A percentile compares a stretch with the other conserved stretches of the same genome.
These are phyloP conservation scores for Fusarium fujikuroi DNA, from an alignment of 2,329 filamentous ascomycete species.

Conservation along the genomic window DNA sequence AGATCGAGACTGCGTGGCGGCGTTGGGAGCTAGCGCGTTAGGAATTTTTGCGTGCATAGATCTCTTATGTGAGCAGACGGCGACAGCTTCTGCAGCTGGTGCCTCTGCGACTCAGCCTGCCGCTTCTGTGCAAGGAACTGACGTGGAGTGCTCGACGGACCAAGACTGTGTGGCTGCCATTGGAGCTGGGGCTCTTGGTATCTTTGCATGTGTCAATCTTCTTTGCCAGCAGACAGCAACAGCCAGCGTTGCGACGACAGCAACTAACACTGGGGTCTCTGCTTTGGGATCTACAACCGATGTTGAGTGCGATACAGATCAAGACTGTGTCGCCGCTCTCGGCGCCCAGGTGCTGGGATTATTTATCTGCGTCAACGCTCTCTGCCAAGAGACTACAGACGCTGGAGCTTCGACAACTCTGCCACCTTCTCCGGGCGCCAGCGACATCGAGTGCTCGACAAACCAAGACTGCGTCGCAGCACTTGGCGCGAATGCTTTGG, in stretches of 20 bases:
- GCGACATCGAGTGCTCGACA: neutral
- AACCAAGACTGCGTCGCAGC: constrained; percentile 1
- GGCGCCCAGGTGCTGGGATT: neutral
- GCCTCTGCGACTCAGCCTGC: neutral
- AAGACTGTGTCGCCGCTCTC: constrained; percentile 3
- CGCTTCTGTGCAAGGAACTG: neutral
- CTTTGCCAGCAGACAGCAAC: constrained; percentile 7
- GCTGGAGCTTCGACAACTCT: neutral
- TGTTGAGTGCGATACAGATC: constrained; percentile 2
- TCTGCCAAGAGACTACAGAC: neutral
- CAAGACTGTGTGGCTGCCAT: constrained; percentile 8
- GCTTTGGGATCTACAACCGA: neutral
- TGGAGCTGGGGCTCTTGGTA: neutral
- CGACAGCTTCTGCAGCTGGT: neutral
- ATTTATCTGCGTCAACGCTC: neutral
- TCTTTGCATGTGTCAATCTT: constrained; percentile 9
- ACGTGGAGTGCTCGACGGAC: constrained; percentile 5
- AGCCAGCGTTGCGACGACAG: neutral
- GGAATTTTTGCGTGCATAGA: constrained; percentile 2
- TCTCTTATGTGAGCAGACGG: constrained; percentile 4
- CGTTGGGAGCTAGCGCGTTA: neutral
- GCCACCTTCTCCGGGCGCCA: neutral
- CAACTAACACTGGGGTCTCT: neutral
- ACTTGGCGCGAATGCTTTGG: constrained; percentile 2
- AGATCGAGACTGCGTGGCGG: constrained; percentile 1